Base-by-base conservation (phyloP, 805 yeast genomes). In the Jamesozyma spencerorum region DNA sequence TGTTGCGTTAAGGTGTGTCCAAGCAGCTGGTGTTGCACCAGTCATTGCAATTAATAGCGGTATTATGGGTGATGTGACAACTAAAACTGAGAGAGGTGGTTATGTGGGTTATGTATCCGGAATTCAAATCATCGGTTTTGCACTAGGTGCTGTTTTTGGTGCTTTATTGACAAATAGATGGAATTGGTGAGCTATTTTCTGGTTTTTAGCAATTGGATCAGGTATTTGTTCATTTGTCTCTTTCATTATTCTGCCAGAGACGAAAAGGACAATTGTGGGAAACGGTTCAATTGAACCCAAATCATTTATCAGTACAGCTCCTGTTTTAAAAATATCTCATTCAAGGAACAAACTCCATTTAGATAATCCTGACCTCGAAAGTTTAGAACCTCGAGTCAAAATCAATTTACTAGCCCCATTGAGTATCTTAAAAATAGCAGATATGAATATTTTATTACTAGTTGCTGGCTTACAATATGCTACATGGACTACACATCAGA, bases 141-240 rank as follows among this genome's bases (percentile, higher is more conserved):
- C 85, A 2, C 68, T 85, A 46, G 90, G 94, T 10, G 85, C 94
- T 0, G 62, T 87, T n/a, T 63, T 85, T 18, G 84, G 66, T 42
- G 71, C 71, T 7, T 63, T 58, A 0, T 47, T 66, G 17, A 53
- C 65, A 2, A 68, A 74, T 3, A 59, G 65, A 18, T 66, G 69
- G 49, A 68, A 75, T 15, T 86, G 95, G 95, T 68, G 88, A 49
- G 75, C 86, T 0, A 73, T 80, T n/a, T 82, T 83, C 50, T 77
- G 85, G 77, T 83, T 86, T 46, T 60, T 83, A 39, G 77, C 83
- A 1, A 77, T 81, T 20, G 76, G 81, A 7, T 73, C 81, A 24
- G 80, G 80, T 4, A 43, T 58, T 2, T 65, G 75, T 3, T 45
- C 70, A 0, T 1, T 64, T 0, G 17, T 60, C 0, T 60, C 68